Percentiles rank a stretch among this genome's conserved stretches.
These are phyloP conservation scores for Paecilomyces niveus DNA, from an alignment of 2,329 filamentous ascomycete species.

Conservation along the genomic window DNA sequence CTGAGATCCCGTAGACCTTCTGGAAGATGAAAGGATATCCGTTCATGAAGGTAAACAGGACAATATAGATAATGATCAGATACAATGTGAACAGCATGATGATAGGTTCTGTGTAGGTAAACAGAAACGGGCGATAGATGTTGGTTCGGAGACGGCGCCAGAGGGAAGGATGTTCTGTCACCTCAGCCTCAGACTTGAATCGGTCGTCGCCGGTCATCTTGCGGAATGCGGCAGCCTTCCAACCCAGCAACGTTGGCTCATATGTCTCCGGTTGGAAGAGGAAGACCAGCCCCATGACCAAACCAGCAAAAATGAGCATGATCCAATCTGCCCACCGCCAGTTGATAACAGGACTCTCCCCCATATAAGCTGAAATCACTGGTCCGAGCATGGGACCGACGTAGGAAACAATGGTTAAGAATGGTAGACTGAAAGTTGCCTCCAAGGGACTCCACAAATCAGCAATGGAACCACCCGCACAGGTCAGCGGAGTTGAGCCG, in stretches of 20 bases:
- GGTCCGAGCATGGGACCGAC: conserved; percentile 12
- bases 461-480: conserved; percentile 33
- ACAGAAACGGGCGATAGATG: conserved; percentile 43
- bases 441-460: conserved; percentile 40
- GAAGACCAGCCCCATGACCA: conserved; percentile 29
- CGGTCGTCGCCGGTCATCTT: conserved; percentile 36
- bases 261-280: conserved; percentile 47
- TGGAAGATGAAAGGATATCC: conserved; percentile 48
- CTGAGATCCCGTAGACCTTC: conserved; percentile 41
- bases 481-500: conserved; percentile 35
- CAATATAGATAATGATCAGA: conserved; percentile 28
- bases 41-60: conserved; percentile 33
- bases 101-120: conserved; percentile 41
- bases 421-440: neutral
- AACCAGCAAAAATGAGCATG: conserved; percentile 30
- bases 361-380: conserved; percentile 7
- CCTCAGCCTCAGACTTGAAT: conserved; percentile 43
- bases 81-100: conserved; percentile 25
- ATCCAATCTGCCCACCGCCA: conserved; percentile 42
- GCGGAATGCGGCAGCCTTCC: conserved; percentile 38
- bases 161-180: conserved; percentile 34
- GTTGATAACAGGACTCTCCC: conserved; percentile 2
- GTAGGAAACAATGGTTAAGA: neutral
- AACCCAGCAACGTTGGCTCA: conserved; percentile 37
- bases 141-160: conserved; percentile 35